Percentiles rank a stretch among this genome's conserved stretches.
These are phyloP conservation scores for Arthrobotrys sinensis DNA, from an alignment of 2,329 filamentous ascomycete species.

Conservation along the genomic window DNA sequence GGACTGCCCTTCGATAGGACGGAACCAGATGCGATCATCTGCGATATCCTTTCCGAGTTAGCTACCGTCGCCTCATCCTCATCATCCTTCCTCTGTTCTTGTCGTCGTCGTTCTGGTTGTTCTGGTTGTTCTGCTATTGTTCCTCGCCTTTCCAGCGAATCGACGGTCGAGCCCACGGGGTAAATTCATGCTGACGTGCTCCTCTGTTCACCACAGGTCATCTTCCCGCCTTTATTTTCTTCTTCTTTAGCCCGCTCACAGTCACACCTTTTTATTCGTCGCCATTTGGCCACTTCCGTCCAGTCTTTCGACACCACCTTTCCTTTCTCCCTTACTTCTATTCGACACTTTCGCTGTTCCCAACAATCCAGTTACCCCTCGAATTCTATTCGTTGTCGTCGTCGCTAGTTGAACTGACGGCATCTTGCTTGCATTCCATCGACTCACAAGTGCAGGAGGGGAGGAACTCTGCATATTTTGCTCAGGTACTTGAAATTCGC, in stretches of 20 bases:
- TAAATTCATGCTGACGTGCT: conserved; percentile 60
- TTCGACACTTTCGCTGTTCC: conserved; percentile 45
- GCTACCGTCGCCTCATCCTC: conserved; percentile 44
- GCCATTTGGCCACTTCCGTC: conserved; percentile 36
- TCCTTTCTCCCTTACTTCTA: conserved; percentile 37
- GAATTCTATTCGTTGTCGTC: conserved; percentile 48
- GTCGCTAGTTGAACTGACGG: conserved; percentile 33
- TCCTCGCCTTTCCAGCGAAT: conserved; percentile 19
- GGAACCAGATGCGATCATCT: conserved; percentile 28
- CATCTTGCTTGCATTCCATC: conserved; percentile 36
- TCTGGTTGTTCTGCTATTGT: background rate
- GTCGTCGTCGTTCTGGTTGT: background rate
- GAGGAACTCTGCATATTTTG: conserved; percentile 14
- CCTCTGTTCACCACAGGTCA: conserved; percentile 37
- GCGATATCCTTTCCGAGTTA: conserved; percentile 38
- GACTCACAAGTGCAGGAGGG: conserved; percentile 39
- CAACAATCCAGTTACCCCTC: conserved; percentile 35
- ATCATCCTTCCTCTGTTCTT: background rate
- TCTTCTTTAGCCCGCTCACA: conserved; percentile 34
- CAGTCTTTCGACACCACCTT: conserved; percentile 42
- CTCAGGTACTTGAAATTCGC: conserved; percentile 15
- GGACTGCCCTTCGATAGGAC: conserved; percentile 37
- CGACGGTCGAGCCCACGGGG: background rate
- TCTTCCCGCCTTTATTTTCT: conserved; percentile 44
- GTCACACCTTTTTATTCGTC: conserved; percentile 42